Evolutionary conservation across 768 basidiomycete genomes (phyloP), one percentile per base, ranked within the genome.

Genomic region (Amanita rubescens): DNA sequence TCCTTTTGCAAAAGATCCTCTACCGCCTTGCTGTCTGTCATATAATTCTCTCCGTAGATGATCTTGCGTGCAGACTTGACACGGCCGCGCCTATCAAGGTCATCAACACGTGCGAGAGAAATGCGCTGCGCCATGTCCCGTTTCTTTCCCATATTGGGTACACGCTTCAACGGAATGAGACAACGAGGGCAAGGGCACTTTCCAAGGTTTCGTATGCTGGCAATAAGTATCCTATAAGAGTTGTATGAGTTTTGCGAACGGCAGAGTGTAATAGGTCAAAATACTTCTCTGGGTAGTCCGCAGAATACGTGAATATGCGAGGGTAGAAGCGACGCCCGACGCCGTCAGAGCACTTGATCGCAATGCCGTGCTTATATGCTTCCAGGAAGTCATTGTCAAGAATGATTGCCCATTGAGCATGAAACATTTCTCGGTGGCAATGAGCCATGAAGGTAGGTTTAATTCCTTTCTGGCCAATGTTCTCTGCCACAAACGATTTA

Each of bases 141-240:
- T 6, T 46, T 14, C 11, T 41, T 61, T 8, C 67, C 69, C 12
- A 68, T 38, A 24, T 57, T n/a, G 3, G 22, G 32, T 25, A 69
- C 55, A 10, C 58, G 17, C 1, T 57, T 42, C 30, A 58, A 62
- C 20, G 25, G n/a, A 11, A 65, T 58, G 4, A 59, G 39, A 53
- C 70, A 71, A 9, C 59, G 60, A 4, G 65, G 65, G 44, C 69
- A 71, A 8, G 65, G 64, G 41, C 66, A 68, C 1, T 14, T 17
- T 6, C 66, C 66, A 34, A 59, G 37, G 41, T 65, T 55, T 1
- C 58, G 46, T 2, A 66, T 59, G 7, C 57, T 62, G 0, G 63
- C 62, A 10, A 71, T 12, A 1, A 71, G 55, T 10, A 60, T 57
- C 35, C 59, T 59, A 48, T 3, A 32, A 35, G 5, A 48, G 15